Evolutionary conservation across 2,329 filamentous ascomycete species (phyloP), one percentile per base, ranked within the genome.

Genomic region (Chrysosporium keratinophilum): DNA sequence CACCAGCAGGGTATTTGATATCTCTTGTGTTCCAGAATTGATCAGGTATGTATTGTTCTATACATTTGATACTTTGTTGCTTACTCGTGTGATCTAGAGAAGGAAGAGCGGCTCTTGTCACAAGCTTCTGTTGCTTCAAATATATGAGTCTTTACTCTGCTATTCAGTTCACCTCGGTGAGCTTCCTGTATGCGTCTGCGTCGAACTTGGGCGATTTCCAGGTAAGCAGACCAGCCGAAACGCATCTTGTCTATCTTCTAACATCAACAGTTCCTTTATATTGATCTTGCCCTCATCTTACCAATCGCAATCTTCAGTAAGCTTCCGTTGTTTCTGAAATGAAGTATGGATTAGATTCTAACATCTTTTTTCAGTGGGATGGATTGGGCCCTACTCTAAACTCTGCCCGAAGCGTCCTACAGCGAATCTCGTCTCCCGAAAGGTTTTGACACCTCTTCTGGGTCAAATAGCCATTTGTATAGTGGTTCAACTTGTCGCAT

Each of bases 131-230:
- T 73, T 98, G 93, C 74, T 98, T 98, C 79, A 98, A 97, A 74
- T 98, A 95, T 72, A 98, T 98, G 94, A 94, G 87, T 63, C 73
- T 98, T 60, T 98, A 98, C 74, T 97, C 90, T 1, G 91, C 93
- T n/a, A 98, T 98, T 60, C 93, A 98, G 69, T 98, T 98, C 74
- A 95, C 88, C 6, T 88, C 88, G 0, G 94, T 98, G 64, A 95
- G 87, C 77, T 96, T 98, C 67, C 78, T 98, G 14, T 98, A 98
- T 69, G 87, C 89, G 5, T 89, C 84, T 6, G 94, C 87, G 10
- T 95, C 88, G 7, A 98, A 98, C 66, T 76, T 98, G 5, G 94
- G 93, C 48, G 93, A 98, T 68, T 97, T 98, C 66, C 93, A 97
- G 70, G 79, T 82, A 65, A 58, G 62, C 59, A 17, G 33, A 23